These are phyloP conservation scores for Phytophthora palmivora DNA, from an alignment of 352 stramenopile genomes.

Conservation along the genomic window DNA sequence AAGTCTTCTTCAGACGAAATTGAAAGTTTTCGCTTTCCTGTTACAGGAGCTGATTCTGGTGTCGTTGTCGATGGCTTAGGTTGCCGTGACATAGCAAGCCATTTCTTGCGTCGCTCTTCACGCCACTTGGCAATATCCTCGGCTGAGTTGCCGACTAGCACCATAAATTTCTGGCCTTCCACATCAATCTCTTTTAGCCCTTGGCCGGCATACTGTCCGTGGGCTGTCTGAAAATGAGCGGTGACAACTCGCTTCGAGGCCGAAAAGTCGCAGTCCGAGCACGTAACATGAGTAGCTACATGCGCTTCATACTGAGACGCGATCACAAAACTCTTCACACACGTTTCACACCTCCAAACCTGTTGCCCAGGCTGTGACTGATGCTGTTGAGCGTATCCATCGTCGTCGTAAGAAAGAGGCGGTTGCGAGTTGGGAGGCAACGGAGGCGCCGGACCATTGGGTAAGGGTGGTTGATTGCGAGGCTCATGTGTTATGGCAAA, in stretches of 20 bases:
- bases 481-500: conserved; percentile 16
- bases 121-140: conserved; percentile 86
- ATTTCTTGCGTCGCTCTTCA: conserved; percentile 77
- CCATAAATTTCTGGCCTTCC: conserved; percentile 88
- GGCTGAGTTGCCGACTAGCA: conserved; percentile 82
- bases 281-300: conserved; percentile 73
- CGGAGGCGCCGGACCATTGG: conserved; percentile 25
- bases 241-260: conserved; percentile 82
- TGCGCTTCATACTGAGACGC: conserved; percentile 79
- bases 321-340: conserved; percentile 76
- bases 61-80: conserved; percentile 19
- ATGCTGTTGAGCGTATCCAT: conserved; percentile 22
- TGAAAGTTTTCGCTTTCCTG: conserved; percentile 62
- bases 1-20: conserved; percentile 51
- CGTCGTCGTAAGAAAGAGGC: conserved; percentile 26
- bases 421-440: conserved; percentile 25
- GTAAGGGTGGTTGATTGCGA: conserved; percentile 22
- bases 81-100: conserved; percentile 44
- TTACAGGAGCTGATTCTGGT: not conserved
- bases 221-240: conserved; percentile 68
- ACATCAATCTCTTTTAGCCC: conserved; percentile 86
- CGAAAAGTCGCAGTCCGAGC: conserved; percentile 72
- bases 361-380: conserved; percentile 26
- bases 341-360: conserved; percentile 67
- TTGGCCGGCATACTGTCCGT: conserved; percentile 73